Percentiles rank a stretch among this genome's conserved stretches.
Conservation (phyloP, 2,329 filamentous ascomycete genomes). For the Shiraia sp. region DNA sequence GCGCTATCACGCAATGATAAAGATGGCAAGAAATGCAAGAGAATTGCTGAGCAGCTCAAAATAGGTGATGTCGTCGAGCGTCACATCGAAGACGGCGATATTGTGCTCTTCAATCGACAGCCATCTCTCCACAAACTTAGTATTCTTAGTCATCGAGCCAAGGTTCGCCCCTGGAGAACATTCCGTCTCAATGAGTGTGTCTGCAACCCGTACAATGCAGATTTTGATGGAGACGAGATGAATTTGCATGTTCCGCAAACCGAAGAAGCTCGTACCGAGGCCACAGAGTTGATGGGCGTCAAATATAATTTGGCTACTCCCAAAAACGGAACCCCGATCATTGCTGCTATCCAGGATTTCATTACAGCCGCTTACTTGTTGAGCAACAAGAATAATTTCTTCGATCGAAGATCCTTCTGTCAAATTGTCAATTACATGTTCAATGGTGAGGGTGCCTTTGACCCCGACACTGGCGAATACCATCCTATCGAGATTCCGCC, state of each 20-base stretch:
- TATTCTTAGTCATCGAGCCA: constrained; percentile 94
- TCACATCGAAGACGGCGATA: constrained; percentile 91
- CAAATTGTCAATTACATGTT: constrained; percentile 96
- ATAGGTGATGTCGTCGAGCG: constrained; percentile 91
- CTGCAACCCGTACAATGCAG: constrained; percentile 96
- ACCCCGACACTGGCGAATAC: constrained; percentile 50
- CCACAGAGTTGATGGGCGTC: constrained; percentile 95
- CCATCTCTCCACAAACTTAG: constrained; percentile 97
- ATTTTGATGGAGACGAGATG: constrained; percentile 99
- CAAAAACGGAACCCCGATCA: constrained; percentile 97
- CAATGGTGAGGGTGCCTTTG: constrained; percentile 62
- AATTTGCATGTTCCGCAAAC: constrained; percentile 97
- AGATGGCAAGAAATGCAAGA: constrained; percentile 64
- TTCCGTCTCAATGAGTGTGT: constrained; percentile 98
- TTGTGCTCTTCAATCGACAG: constrained; percentile 97
- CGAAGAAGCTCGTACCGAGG: constrained; percentile 92
- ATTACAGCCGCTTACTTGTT: constrained; percentile 93
- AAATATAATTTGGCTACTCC: constrained; percentile 95
- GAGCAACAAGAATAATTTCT: constrained; percentile 91
- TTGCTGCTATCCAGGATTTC: constrained; percentile 98
- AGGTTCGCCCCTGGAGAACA: constrained; percentile 91
- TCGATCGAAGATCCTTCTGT: constrained; percentile 83
- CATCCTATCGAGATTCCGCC: constrained; percentile 82
- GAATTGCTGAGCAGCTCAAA: constrained; percentile 72
- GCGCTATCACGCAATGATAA: constrained; percentile 40